Conservation (phyloP, 441 rosid genomes). For the Syzygium syzygioides region DNA sequence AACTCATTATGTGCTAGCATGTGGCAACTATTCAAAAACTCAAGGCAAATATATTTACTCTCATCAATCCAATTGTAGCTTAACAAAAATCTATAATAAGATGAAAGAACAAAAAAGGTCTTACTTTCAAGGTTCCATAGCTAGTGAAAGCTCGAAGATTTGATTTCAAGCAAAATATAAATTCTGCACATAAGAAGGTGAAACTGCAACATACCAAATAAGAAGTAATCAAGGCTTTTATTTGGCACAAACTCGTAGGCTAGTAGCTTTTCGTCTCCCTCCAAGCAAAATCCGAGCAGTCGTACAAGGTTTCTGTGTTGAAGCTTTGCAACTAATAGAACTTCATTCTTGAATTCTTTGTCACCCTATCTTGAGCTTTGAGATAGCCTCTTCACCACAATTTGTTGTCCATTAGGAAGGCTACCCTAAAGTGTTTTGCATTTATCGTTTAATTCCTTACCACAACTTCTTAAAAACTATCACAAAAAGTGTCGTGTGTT, state of each 20-base stretch:
- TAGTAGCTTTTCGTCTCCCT: neutral
- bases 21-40: neutral
- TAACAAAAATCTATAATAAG: too few species aligned
- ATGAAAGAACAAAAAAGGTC: too few species aligned
- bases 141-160: neutral
- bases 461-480: neutral
- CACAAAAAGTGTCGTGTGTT: neutral
- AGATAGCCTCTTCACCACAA: neutral
- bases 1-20: too few species aligned
- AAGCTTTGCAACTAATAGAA: neutral
- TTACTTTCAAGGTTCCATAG: neutral
- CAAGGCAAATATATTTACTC: neutral
- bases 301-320: neutral
- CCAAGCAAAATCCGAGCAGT: neutral
- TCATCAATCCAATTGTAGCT: neutral
- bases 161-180: neutral
- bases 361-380: neutral
- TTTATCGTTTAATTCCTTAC: rapidly evolving
- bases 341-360: neutral
- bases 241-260: neutral
- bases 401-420: neutral
- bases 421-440: neutral
- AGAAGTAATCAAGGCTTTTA: neutral
- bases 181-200: neutral
- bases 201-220: neutral